These are phyloP conservation scores for Tolypocladium ovalisporum DNA, from an alignment of 2,329 filamentous ascomycete species.

Conservation along the genomic window DNA sequence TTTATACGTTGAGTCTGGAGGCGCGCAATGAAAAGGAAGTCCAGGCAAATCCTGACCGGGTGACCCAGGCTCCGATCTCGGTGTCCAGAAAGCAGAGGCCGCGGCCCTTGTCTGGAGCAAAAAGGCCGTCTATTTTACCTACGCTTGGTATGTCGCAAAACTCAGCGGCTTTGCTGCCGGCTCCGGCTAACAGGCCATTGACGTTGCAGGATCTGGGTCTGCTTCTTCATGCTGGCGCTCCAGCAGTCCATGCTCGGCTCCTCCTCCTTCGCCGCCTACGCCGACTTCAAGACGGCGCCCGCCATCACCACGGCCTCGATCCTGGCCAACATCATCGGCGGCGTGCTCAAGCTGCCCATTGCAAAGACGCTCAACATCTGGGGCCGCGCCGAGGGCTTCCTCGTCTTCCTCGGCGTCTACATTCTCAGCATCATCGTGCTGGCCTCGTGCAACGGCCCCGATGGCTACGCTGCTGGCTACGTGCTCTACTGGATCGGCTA, in stretches of 20 bases:
- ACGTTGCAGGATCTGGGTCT: slow-evolving; percentile 29
- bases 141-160: slow-evolving; percentile 6
- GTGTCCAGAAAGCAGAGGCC: slow-evolving; percentile 28
- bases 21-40: background rate
- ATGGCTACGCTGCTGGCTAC: slow-evolving; percentile 42
- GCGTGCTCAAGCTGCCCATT: slow-evolving; percentile 49
- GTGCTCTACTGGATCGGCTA: slow-evolving; percentile 55
- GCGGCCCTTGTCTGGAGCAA: slow-evolving; percentile 27
- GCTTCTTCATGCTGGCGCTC: slow-evolving; percentile 36
- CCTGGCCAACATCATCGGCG: slow-evolving; percentile 39
- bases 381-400: slow-evolving; percentile 50
- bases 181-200: background rate
- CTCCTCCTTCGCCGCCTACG: slow-evolving; percentile 31
- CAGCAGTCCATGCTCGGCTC: slow-evolving; percentile 26
- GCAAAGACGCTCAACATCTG: slow-evolving; percentile 56
- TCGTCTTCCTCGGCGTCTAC: slow-evolving; percentile 37
- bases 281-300: slow-evolving; percentile 38
- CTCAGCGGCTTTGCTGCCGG: background rate
- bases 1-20: background rate
- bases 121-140: slow-evolving; percentile 25
- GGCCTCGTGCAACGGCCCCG: slow-evolving; percentile 39
- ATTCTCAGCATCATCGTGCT: slow-evolving; percentile 47
- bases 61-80: slow-evolving; percentile 15
- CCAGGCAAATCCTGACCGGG: background rate
- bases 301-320: slow-evolving; percentile 39